Evolutionary conservation across 2,329 filamentous ascomycete species (phyloP).

Genomic region (Eutypella sp.): DNA sequence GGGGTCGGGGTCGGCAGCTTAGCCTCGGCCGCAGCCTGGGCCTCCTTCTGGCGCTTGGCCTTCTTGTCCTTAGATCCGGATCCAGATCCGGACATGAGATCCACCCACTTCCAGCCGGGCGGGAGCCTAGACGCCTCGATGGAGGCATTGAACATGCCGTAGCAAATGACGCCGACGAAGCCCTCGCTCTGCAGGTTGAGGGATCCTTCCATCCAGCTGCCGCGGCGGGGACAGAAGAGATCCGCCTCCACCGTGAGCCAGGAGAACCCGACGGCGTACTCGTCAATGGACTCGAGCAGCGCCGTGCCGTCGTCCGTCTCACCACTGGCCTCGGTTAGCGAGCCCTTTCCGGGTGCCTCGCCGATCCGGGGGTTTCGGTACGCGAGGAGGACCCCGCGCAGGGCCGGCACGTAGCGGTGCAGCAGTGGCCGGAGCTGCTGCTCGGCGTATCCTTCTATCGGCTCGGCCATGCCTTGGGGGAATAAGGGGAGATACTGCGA

Average conservation of each 20-base stretch:
- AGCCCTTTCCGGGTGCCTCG: slow-evolving; percentile 47
- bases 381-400: slow-evolving; percentile 69
- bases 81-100: slow-evolving; percentile 41
- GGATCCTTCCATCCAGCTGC: slow-evolving; percentile 71
- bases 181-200: slow-evolving; percentile 85
- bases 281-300: slow-evolving; percentile 56
- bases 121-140: slow-evolving; percentile 76
- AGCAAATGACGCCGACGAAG: slow-evolving; percentile 83
- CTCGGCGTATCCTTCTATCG: slow-evolving; percentile 64
- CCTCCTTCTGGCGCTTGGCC: slow-evolving; percentile 7
- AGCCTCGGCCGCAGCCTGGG: slow-evolving; percentile 15
- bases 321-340: slow-evolving; percentile 44
- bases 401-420: slow-evolving; percentile 69
- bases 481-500: slow-evolving; percentile 76
- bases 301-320: slow-evolving; percentile 39
- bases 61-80: slow-evolving; percentile 25
- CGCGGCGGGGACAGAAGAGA: slow-evolving; percentile 71
- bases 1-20: slow-evolving; percentile 34
- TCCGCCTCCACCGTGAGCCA: slow-evolving; percentile 88
- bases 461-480: slow-evolving; percentile 63
- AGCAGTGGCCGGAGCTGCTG: slow-evolving; percentile 72
- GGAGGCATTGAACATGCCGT: slow-evolving; percentile 87
- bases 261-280: slow-evolving; percentile 80
- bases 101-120: slow-evolving; percentile 73
- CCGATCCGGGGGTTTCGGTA: slow-evolving; percentile 67